These are phyloP conservation scores for Gymnopilus dilepis DNA, from an alignment of 768 basidiomycete genomes.

Conservation along the genomic window DNA sequence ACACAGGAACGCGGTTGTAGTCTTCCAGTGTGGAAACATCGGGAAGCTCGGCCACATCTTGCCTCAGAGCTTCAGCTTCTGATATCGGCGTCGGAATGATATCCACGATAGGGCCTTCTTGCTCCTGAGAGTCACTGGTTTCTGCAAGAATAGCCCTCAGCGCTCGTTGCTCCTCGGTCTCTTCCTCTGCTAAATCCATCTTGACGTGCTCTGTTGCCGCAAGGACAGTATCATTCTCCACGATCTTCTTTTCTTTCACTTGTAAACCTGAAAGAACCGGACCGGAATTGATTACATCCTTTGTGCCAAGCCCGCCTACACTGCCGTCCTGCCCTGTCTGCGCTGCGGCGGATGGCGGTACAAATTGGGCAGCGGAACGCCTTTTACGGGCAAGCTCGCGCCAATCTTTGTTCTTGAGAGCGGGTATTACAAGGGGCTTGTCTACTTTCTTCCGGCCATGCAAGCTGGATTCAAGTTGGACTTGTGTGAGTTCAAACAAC, in stretches of 20 bases:
- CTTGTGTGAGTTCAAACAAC: slow-evolving; percentile 81
- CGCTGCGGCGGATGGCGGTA: slow-evolving; percentile 66
- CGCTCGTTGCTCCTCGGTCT: slow-evolving; percentile 80
- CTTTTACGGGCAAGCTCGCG: slow-evolving; percentile 75
- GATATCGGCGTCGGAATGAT: slow-evolving; percentile 69
- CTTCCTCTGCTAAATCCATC: slow-evolving; percentile 39
- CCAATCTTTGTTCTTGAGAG: slow-evolving; percentile 92
- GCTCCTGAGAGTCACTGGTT: slow-evolving; percentile 42
- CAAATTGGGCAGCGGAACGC: slow-evolving; percentile 56
- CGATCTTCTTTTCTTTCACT: slow-evolving; percentile 40
- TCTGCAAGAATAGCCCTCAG: slow-evolving; percentile 78
- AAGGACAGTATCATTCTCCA: slow-evolving; percentile 24
- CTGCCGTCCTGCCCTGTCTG: slow-evolving; percentile 70
- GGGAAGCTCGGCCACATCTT: slow-evolving; percentile 84
- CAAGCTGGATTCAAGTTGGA: slow-evolving; percentile 40
- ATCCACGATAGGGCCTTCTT: slow-evolving; percentile 53
- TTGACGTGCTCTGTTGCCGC: slow-evolving; percentile 34
- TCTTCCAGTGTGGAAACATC: slow-evolving; percentile 79
- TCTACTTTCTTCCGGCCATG: slow-evolving; percentile 51
- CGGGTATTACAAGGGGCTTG: slow-evolving; percentile 83
- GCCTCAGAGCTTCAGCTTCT: slow-evolving; percentile 83
- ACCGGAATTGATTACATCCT: slow-evolving; percentile 78
- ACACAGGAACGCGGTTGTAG: slow-evolving; percentile 90
- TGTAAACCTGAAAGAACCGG: slow-evolving; percentile 75
- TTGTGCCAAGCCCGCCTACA: slow-evolving; percentile 77